A percentile compares a stretch with the other conserved stretches of the same genome.
phyloP scores from a whole-genome alignment of 345 rosid species.

The Heritiera littoralis region DNA sequence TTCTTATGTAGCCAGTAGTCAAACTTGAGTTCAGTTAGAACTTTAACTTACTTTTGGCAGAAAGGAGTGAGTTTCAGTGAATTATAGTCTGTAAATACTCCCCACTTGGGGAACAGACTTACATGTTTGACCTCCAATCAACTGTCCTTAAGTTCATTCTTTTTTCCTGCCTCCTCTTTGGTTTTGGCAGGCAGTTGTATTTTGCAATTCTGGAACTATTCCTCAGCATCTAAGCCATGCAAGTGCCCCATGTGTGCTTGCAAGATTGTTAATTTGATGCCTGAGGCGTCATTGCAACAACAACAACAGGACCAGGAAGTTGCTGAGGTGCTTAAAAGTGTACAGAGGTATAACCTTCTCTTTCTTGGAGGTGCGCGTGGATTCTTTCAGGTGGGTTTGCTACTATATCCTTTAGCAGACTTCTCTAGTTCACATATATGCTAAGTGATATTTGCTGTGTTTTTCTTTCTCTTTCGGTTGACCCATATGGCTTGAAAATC shows the following conservation, averaged over 20 bases:
- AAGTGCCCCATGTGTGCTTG: constrained; percentile 89
- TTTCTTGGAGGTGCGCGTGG: constrained; percentile 74
- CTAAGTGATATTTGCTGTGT: not conserved
- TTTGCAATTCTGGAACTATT: constrained; percentile 86
- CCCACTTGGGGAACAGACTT: not conserved
- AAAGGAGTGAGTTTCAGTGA: not conserved
- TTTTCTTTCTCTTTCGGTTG: constrained; percentile 8
- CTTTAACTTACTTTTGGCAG: not conserved
- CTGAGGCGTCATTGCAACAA: constrained; percentile 49
- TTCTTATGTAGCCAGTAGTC: not conserved
- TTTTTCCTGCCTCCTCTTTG: not conserved
- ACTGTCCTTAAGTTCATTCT: not conserved
- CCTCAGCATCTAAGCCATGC: constrained; percentile 70
- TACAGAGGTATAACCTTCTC: constrained; percentile 72
- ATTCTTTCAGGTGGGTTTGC: constrained; percentile 51
- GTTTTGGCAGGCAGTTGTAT: constrained; percentile 65
- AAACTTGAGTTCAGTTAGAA: not conserved
- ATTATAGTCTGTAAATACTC: not conserved
- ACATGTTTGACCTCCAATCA: not conserved
- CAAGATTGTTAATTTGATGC: constrained; percentile 55
- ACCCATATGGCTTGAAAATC: not conserved
- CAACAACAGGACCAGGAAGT: constrained; percentile 50
- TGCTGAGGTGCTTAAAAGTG: constrained; percentile 50
- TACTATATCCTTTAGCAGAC: not conserved
- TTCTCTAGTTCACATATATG: constrained; percentile 4